Percentiles rank a stretch among this genome's conserved stretches.
These are phyloP conservation scores for Senna tora DNA, from an alignment of 306 rosid species.

Conservation along the genomic window DNA sequence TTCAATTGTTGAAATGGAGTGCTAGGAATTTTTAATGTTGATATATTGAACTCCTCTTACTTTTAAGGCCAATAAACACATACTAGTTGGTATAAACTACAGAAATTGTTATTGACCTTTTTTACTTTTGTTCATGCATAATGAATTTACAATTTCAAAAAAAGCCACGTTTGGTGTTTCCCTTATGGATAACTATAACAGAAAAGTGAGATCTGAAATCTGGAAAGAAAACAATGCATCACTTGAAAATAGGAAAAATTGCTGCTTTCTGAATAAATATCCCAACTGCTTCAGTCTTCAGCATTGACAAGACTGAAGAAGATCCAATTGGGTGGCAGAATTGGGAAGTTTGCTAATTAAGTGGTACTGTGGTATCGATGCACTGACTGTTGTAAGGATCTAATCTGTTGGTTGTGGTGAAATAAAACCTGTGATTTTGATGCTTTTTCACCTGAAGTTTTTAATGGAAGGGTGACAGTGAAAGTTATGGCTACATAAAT, in stretches of 20 bases:
- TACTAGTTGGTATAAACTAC: background rate
- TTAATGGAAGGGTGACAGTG: background rate
- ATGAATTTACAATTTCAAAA: background rate
- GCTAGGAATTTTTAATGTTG: background rate
- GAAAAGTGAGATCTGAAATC: background rate
- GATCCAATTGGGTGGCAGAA: background rate
- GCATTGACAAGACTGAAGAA: slow-evolving; percentile 4
- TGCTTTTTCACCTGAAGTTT: background rate
- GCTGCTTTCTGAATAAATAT: slow-evolving; percentile 1
- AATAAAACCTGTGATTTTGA: slow-evolving; percentile 8
- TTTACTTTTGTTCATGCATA: slow-evolving; percentile 13
- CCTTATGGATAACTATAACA: background rate
- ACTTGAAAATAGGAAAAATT: slow-evolving; percentile 1
- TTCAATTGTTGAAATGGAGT: slow-evolving; percentile 10
- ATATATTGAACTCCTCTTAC: background rate
- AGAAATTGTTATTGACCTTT: background rate
- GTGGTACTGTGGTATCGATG: slow-evolving; percentile 1
- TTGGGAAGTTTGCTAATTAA: background rate
- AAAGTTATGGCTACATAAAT: background rate
- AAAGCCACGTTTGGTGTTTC: background rate
- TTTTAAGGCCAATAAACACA: slow-evolving; percentile 24
- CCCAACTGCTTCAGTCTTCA: background rate
- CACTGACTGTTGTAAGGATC: background rate
- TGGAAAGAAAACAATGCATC: slow-evolving; percentile 10
- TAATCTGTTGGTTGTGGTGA: slow-evolving; percentile 1